phyloP scores from a whole-genome alignment of 768 basidiomycete genomes.

The Ramaria sp. region DNA sequence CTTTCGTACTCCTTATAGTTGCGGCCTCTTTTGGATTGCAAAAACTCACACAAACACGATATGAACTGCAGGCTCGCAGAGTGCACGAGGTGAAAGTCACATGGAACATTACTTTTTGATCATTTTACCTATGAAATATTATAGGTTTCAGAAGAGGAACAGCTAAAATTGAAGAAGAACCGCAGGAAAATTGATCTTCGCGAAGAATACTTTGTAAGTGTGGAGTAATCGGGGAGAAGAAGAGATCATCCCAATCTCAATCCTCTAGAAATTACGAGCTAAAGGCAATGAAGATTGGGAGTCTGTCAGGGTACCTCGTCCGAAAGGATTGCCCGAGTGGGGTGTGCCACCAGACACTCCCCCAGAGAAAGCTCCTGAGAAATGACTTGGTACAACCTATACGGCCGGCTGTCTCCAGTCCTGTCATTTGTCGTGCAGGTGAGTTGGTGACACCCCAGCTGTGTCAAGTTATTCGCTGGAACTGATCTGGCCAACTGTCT shows the following conservation, averaged over 20 bases:
- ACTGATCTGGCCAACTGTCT: too few species aligned
- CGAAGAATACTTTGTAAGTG: conserved; percentile 91
- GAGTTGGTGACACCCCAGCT: background rate
- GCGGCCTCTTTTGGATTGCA: conserved; percentile 77
- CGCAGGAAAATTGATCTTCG: conserved; percentile 84
- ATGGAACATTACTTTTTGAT: background rate
- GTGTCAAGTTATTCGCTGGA: too few species aligned
- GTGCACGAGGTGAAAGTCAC: conserved; percentile 45
- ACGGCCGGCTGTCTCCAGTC: background rate
- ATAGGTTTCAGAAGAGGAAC: conserved; percentile 69
- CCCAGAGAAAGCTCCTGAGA: background rate
- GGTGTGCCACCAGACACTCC: conserved; percentile 53
- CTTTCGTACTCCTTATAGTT: conserved; percentile 80
- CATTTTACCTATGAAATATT: background rate
- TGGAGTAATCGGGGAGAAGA: background rate
- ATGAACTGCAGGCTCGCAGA: conserved; percentile 79
- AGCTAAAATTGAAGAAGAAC: conserved; percentile 55
- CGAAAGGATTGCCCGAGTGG: conserved; percentile 89
- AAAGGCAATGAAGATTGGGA: conserved; percentile 71
- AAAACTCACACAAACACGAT: conserved; percentile 79
- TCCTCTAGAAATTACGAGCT: conserved; percentile 50
- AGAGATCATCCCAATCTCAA: background rate
- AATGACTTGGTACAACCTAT: background rate
- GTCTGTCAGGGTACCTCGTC: conserved; percentile 70
- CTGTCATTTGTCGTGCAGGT: background rate